Percentiles rank a stretch among this genome's conserved stretches.
phyloP scores from a whole-genome alignment of 768 basidiomycete genomes.

The Cytidiella melzeri region DNA sequence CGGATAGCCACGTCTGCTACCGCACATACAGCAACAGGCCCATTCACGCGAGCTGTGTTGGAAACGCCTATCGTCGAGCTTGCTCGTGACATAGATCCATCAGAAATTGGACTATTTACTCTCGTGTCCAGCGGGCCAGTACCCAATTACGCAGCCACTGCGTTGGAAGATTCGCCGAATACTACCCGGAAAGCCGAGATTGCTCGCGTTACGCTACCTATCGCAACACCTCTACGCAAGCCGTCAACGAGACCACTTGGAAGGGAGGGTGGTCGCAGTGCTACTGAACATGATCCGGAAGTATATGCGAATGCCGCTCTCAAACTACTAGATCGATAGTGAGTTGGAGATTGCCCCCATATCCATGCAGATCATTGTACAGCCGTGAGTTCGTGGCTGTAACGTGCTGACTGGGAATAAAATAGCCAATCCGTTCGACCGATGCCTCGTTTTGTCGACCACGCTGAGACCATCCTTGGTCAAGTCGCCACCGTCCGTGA shows the following conservation, averaged over 20 bases:
- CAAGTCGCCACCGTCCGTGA: constrained; percentile 32
- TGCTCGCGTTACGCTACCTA: constrained; percentile 58
- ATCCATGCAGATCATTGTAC: not conserved
- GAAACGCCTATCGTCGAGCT: constrained; percentile 60
- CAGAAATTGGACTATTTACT: constrained; percentile 74
- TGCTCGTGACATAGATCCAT: constrained; percentile 72
- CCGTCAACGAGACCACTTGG: constrained; percentile 37
- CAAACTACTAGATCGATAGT: constrained; percentile 77
- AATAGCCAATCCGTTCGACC: constrained; percentile 38
- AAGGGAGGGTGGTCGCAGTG: constrained; percentile 25
- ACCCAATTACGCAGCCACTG: constrained; percentile 15
- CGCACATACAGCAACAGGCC: constrained; percentile 20
- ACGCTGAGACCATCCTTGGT: constrained; percentile 32
- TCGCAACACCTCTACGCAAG: constrained; percentile 61
- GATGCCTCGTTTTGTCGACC: constrained; percentile 44
- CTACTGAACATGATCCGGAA: constrained; percentile 58
- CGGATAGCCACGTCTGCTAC: constrained; percentile 24
- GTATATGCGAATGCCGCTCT: constrained; percentile 70
- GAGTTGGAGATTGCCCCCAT: constrained; percentile 6
- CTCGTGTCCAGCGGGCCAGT: constrained; percentile 31
- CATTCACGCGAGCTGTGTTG: constrained; percentile 65
- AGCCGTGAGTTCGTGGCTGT: not conserved
- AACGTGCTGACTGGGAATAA: not conserved
- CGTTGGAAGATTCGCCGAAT: constrained; percentile 20
- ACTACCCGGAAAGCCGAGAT: constrained; percentile 35